Percentiles rank a stretch among this genome's conserved stretches.
Conservation (phyloP, 176 grass and related monocot genomes). For the Ananas comosus region DNA sequence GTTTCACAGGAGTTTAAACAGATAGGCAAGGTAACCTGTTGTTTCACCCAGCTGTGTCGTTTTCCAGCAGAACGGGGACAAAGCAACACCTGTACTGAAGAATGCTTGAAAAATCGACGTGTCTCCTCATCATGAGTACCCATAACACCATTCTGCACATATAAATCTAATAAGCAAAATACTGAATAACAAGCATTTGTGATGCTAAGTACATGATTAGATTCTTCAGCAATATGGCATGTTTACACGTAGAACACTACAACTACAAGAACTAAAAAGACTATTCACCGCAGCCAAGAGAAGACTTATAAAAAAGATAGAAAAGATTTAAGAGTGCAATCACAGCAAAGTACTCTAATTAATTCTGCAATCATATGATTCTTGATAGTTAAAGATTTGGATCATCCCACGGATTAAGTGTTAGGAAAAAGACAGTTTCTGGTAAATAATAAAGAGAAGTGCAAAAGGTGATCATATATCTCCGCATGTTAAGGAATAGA, state of each 20-base stretch:
- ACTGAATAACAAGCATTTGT: not conserved
- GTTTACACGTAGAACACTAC: not conserved
- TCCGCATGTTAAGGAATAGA: not conserved
- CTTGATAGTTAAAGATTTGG: too few species aligned
- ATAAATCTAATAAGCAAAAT: constrained; percentile 12
- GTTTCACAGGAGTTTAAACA: too few species aligned
- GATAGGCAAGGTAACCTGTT: constrained; percentile 43
- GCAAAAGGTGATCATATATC: not conserved
- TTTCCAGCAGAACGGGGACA: constrained; percentile 72
- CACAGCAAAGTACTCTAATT: not conserved
- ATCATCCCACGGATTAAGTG: too few species aligned
- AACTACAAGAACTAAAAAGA: not conserved
- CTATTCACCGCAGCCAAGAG: not conserved
- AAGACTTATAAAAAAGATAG: not conserved
- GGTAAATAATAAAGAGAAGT: not conserved
- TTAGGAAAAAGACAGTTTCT: not conserved
- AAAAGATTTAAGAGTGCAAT: not conserved
- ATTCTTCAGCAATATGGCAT: constrained; percentile 22
- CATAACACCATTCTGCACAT: constrained; percentile 54
- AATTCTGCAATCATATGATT: not conserved
- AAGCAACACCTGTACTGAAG: constrained; percentile 72
- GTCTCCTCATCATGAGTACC: constrained; percentile 72
- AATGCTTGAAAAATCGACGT: constrained; percentile 85
- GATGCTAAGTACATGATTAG: not conserved
- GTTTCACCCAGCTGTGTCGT: constrained; percentile 62